These are phyloP conservation scores for Filobasidium uniguttulatum DNA, from an alignment of 1,284 basidiomycete genomes.

Conservation along the genomic window DNA sequence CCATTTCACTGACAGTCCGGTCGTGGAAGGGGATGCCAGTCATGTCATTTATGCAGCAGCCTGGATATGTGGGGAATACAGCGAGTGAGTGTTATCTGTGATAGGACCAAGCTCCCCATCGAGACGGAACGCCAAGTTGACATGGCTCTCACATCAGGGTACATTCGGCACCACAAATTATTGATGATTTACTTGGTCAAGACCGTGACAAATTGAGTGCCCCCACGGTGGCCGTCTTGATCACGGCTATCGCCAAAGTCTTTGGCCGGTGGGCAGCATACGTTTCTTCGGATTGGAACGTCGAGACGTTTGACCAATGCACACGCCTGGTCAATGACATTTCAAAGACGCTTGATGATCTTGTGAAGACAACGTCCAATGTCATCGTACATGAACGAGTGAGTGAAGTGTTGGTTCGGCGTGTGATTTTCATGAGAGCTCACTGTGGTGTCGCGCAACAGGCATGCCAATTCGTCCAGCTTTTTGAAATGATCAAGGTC, in stretches of 20 bases:
- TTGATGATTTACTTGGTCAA: constrained; percentile 36
- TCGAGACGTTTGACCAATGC: constrained; percentile 39
- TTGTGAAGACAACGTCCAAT: constrained; percentile 46
- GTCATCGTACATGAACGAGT: constrained; percentile 87
- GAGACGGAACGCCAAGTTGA: neutral
- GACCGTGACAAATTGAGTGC: neutral
- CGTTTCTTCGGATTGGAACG: constrained; percentile 56
- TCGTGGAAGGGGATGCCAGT: constrained; percentile 44
- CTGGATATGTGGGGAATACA: constrained; percentile 91
- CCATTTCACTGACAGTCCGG: constrained; percentile 43
- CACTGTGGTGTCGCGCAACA: constrained; percentile 25
- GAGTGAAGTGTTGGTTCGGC: constrained; percentile 25
- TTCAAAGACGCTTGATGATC: constrained; percentile 44
- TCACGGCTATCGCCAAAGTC: constrained; percentile 73
- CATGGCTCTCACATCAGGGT: neutral
- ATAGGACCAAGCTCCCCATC: neutral
- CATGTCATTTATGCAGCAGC: constrained; percentile 83
- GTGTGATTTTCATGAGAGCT: neutral
- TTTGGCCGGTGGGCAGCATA: constrained; percentile 72
- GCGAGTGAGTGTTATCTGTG: constrained; percentile 44
- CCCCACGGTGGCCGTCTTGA: constrained; percentile 17
- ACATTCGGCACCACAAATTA: constrained; percentile 27
- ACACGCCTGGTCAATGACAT: constrained; percentile 50
- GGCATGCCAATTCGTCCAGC: constrained; percentile 64
- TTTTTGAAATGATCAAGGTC: constrained; percentile 65